phyloP scores from a whole-genome alignment of 371 early-diverging fungal species.

The Quaeritorhiza haematococci region DNA sequence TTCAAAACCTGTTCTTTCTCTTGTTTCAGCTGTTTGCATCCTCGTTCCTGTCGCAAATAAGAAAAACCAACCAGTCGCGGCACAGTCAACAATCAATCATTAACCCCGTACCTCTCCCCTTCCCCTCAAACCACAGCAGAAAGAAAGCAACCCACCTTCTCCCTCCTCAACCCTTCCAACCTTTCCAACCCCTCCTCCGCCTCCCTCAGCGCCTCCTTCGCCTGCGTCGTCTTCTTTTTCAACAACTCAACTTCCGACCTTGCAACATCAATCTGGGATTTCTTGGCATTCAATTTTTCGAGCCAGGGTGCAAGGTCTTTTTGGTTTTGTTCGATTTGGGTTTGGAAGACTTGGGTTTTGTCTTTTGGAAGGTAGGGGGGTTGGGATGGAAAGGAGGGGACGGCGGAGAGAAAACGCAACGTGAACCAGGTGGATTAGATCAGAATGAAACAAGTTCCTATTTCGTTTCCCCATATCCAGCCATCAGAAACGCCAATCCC shows the following conservation, averaged over 20 bases:
- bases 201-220: no score
- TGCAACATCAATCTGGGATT: slow-evolving; percentile 70
- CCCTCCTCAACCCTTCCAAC: slow-evolving; percentile 17
- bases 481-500: neutral
- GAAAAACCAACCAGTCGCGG: no score
- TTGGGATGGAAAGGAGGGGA: no score
- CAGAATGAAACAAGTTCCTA: neutral
- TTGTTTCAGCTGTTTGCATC: no score
- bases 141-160: slow-evolving; percentile 30
- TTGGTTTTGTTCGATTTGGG: slow-evolving; percentile 71
- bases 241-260: slow-evolving; percentile 72
- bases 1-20: no score
- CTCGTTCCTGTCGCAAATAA: no score
- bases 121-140: no score
- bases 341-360: slow-evolving; percentile 68
- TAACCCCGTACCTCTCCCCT: no score
- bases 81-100: no score
- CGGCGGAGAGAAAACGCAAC: no score
- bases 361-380: slow-evolving; percentile 23
- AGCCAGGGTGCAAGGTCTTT: slow-evolving; percentile 79
- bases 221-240: slow-evolving; percentile 46
- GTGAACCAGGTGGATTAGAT: neutral
- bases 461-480: neutral
- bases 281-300: slow-evolving; percentile 66
- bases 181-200: slow-evolving; percentile 56